A percentile compares a stretch with the other conserved stretches of the same genome.
phyloP scores from a whole-genome alignment of 768 basidiomycete genomes.

The Mycena floridula region DNA sequence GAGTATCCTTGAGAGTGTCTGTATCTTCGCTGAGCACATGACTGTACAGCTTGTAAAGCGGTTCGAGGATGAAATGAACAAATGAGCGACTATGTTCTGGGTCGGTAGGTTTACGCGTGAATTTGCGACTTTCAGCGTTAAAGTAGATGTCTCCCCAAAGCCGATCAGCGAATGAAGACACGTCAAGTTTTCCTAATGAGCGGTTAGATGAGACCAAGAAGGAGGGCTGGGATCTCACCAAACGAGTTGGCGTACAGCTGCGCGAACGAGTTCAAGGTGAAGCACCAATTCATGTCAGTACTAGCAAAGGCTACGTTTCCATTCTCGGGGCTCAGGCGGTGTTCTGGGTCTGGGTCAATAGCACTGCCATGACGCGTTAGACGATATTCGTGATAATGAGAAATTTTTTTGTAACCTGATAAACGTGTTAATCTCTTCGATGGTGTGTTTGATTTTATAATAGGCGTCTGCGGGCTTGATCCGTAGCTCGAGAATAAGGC shows the following conservation, averaged over 20 bases:
- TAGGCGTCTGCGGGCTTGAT: slow-evolving; percentile 95
- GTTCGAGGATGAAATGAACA: slow-evolving; percentile 93
- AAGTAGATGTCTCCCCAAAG: slow-evolving; percentile 99
- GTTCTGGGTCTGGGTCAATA: slow-evolving; percentile 84
- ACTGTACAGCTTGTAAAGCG: slow-evolving; percentile 95
- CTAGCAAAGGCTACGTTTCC: slow-evolving; percentile 98
- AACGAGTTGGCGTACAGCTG: slow-evolving; percentile 95
- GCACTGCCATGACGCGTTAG: slow-evolving; percentile 32
- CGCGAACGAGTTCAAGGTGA: slow-evolving; percentile 90
- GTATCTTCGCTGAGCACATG: slow-evolving; percentile 93
- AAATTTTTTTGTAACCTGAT: slow-evolving; percentile 66
- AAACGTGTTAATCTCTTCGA: slow-evolving; percentile 96
- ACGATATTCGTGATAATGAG: neutral
- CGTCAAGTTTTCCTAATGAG: slow-evolving; percentile 65
- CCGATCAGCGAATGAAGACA: slow-evolving; percentile 80
- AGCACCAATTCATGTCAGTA: slow-evolving; percentile 97
- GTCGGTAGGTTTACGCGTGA: slow-evolving; percentile 79
- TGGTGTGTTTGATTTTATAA: slow-evolving; percentile 98
- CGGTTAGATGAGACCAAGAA: neutral
- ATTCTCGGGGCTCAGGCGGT: slow-evolving; percentile 87
- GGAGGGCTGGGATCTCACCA: slow-evolving; percentile 45
- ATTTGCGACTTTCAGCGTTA: slow-evolving; percentile 78
- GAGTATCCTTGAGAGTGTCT: slow-evolving; percentile 76
- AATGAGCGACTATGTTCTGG: slow-evolving; percentile 80
- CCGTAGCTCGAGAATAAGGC: slow-evolving; percentile 92